A percentile compares a stretch with the other conserved stretches of the same genome.
Evolutionary conservation across 352 stramenopile species (phyloP).

Genomic region (Hyaloperonospora brassicae): DNA sequence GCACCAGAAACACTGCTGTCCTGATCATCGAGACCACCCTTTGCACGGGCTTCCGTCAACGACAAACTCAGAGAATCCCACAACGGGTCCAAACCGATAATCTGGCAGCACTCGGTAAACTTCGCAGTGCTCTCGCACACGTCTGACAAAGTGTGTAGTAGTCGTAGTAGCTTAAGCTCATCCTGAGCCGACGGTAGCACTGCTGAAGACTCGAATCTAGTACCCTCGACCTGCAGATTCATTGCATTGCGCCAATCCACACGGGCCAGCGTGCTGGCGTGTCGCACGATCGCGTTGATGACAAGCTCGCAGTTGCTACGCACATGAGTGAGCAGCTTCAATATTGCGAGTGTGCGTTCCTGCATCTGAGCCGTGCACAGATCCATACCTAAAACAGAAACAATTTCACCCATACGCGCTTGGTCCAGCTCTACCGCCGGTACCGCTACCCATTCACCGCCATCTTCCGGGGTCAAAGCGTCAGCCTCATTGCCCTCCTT

Average conservation of each 20-base stretch:
- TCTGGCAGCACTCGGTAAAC: constrained; percentile 66
- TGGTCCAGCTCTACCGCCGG: constrained; percentile 52
- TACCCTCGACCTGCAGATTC: constrained; percentile 13
- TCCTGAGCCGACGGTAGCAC: constrained; percentile 73
- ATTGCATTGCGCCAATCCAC: constrained; percentile 25
- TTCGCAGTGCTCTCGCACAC: constrained; percentile 57
- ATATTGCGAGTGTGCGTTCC: constrained; percentile 64
- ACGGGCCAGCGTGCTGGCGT: constrained; percentile 43
- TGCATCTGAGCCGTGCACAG: constrained; percentile 78
- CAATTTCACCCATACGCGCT: constrained; percentile 43
- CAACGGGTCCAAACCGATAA: constrained; percentile 57
- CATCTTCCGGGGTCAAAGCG: constrained; percentile 8
- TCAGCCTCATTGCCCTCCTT: constrained; percentile 31
- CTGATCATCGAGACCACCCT: constrained; percentile 62
- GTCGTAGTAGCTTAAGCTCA: constrained; percentile 92
- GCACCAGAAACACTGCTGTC: constrained; percentile 17
- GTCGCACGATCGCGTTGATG: constrained; percentile 56
- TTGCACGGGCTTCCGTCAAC: constrained; percentile 66
- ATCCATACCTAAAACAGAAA: constrained; percentile 69
- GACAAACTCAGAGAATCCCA: constrained; percentile 74
- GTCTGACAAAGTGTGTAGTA: constrained; percentile 93
- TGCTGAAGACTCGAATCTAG: constrained; percentile 59
- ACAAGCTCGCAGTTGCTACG: constrained; percentile 49
- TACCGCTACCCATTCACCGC: constrained; percentile 61
- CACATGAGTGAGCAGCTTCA: constrained; percentile 73